Percentiles rank a stretch among this genome's conserved stretches.
Conservation (phyloP, 306 rosid genomes). For the Luffa acutangula region DNA sequence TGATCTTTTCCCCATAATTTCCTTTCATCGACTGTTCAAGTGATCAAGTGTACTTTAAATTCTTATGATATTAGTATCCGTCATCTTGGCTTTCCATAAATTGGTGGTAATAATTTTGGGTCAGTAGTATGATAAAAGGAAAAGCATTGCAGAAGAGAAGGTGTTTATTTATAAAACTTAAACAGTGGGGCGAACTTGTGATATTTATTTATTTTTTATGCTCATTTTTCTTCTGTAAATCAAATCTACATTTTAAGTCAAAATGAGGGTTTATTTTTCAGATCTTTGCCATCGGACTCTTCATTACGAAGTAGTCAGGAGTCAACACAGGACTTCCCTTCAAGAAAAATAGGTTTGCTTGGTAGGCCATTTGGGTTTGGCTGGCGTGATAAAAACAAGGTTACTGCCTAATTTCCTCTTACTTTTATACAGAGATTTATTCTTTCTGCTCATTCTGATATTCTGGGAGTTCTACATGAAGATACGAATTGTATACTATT, state of each 20-base stretch:
- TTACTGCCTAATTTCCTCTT: constrained; percentile 21
- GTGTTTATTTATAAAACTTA: background rate
- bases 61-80: background rate
- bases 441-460: background rate
- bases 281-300: constrained; percentile 53
- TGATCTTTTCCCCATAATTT: background rate
- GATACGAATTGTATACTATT: background rate
- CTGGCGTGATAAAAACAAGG: constrained; percentile 93
- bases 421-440: background rate
- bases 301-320: constrained; percentile 52
- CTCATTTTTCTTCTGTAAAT: background rate
- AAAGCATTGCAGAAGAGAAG: background rate
- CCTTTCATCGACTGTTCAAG: background rate
- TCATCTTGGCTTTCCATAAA: background rate
- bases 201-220: background rate
- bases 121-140: background rate
- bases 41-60: background rate
- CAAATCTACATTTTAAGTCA: background rate
- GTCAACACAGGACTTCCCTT: constrained; percentile 40
- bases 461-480: background rate
- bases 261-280: constrained; percentile 23
- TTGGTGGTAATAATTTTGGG: background rate
- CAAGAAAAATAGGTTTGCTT: constrained; percentile 63
- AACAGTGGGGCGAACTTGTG: background rate
- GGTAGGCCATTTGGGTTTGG: constrained; percentile 94